A percentile compares a stretch with the other conserved stretches of the same genome.
Conservation (phyloP, 164 flowering plant species). For the Litsea cubeba region DNA sequence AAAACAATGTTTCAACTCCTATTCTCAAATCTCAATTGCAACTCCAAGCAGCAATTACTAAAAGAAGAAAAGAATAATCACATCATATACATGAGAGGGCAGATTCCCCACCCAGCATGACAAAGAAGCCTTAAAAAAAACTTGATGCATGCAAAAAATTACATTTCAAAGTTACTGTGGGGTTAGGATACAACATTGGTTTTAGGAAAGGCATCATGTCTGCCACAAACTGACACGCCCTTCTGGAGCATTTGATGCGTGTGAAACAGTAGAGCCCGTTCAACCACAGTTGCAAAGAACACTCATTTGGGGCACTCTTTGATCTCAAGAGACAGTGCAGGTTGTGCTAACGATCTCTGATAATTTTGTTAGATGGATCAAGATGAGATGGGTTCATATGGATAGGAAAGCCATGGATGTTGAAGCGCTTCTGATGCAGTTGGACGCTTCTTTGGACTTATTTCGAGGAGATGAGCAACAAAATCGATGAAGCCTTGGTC, state of each 20-base stretch:
- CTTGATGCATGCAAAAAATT: constrained; percentile 15
- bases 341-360: background rate
- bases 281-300: background rate
- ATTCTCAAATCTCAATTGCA: background rate
- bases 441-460: constrained; percentile 90
- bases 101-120: constrained; percentile 24
- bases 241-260: background rate
- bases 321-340: background rate
- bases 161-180: constrained; percentile 31
- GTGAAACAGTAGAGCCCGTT: constrained; percentile 12
- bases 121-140: background rate
- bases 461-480: constrained; percentile 77
- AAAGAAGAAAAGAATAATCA: constrained; percentile 34
- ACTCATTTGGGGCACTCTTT: background rate
- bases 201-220: constrained; percentile 2
- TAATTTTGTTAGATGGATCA: constrained; percentile 20
- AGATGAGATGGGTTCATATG: constrained; percentile 94
- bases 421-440: constrained; percentile 84
- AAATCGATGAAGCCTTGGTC: constrained; percentile 94
- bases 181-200: constrained; percentile 28
- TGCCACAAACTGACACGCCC: constrained; percentile 16
- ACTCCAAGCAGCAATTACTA: constrained; percentile 19
- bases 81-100: constrained; percentile 58
- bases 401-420: constrained; percentile 95
- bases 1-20: background rate